These are phyloP conservation scores for Dioscorea zingiberensis DNA, from an alignment of 106 monocot species.

Conservation along the genomic window DNA sequence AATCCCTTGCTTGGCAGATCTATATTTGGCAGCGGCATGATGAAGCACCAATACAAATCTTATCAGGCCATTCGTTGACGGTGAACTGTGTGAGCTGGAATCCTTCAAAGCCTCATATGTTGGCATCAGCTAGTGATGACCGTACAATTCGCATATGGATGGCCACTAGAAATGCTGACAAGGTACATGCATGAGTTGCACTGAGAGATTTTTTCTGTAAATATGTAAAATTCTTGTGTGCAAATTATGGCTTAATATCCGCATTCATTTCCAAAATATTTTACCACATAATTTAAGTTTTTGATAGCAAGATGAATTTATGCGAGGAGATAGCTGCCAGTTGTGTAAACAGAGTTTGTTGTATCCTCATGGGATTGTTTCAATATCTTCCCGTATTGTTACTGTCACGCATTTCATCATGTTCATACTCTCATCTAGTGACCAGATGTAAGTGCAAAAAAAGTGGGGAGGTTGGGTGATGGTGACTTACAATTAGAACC, in stretches of 20 bases:
- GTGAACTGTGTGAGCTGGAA: slow-evolving; percentile 79
- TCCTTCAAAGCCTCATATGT: slow-evolving; percentile 53
- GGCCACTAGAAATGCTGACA: slow-evolving; percentile 7
- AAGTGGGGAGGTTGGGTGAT: no score
- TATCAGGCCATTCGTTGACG: slow-evolving; percentile 50
- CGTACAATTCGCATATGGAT: slow-evolving; percentile 57
- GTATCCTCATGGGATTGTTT: no score
- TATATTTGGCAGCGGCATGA: slow-evolving; percentile 61
- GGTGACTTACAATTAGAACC: no score
- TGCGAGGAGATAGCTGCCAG: no score
- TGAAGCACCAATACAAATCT: slow-evolving; percentile 38
- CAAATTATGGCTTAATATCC: not conserved
- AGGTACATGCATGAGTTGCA: not conserved
- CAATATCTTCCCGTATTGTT: no score
- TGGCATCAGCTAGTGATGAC: slow-evolving; percentile 81
- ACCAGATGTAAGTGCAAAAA: no score
- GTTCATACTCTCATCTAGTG: no score
- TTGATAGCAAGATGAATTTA: no score
- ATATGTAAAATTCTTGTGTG: slow-evolving; percentile 10
- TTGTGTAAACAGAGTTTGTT: no score
- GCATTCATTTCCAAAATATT: no score
- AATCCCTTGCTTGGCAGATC: slow-evolving; percentile 23
- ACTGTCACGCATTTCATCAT: no score
- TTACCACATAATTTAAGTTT: no score
- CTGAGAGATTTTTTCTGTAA: slow-evolving; percentile 9